A percentile compares a stretch with the other conserved stretches of the same genome.
Evolutionary conservation across 2,329 filamentous ascomycete genomes (phyloP).

Genomic region (Penicillium vulpinum): DNA sequence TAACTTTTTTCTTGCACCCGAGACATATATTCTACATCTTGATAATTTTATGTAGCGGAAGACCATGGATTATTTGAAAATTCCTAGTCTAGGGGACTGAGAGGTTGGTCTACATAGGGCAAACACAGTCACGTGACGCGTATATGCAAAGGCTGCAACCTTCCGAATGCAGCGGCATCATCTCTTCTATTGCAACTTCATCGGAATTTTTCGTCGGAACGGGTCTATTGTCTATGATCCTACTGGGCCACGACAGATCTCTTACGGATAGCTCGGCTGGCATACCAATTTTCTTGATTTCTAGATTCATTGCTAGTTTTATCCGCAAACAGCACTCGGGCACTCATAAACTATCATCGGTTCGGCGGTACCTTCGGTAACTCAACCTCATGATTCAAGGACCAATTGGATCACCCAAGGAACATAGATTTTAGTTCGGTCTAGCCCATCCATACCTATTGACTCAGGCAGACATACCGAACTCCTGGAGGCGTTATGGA

Average conservation of each 20-base stretch:
- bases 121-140: slow-evolving; percentile 19
- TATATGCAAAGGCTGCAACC: slow-evolving; percentile 17
- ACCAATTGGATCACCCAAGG: neutral
- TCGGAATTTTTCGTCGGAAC: neutral
- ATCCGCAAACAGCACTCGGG: slow-evolving; percentile 20
- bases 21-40: neutral
- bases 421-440: neutral
- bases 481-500: neutral
- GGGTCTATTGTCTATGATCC: neutral
- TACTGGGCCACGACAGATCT: neutral
- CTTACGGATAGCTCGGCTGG: neutral
- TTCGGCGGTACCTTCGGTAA: slow-evolving; percentile 2
- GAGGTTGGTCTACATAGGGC: neutral
- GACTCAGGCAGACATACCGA: neutral
- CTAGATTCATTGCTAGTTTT: neutral
- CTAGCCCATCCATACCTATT: neutral
- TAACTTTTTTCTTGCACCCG: neutral
- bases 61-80: neutral
- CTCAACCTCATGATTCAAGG: neutral
- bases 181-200: slow-evolving; percentile 12
- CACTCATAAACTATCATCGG: slow-evolving; percentile 3
- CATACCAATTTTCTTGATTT: neutral
- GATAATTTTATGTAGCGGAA: neutral
- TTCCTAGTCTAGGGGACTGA: no score
- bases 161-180: slow-evolving; percentile 21